Conservation (phyloP, 2,329 filamentous ascomycete genomes). For the Dactylellina cionopaga region DNA sequence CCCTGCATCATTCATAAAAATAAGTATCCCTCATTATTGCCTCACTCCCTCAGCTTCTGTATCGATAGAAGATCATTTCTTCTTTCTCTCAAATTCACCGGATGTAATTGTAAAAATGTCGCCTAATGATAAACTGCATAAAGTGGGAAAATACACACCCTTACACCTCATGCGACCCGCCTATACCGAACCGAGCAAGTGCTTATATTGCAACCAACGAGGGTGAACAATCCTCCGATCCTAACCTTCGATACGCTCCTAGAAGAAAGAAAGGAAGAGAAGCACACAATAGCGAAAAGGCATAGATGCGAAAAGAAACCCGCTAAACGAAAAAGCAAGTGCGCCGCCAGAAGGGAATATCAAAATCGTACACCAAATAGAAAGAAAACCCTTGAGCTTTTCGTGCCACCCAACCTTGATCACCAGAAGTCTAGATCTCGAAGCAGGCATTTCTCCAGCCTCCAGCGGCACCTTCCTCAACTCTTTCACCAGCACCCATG, state of each 20-base stretch:
- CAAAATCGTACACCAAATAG: not conserved
- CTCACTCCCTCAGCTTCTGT: slow-evolving; percentile 29
- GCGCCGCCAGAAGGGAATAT: not conserved
- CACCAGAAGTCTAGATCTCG: slow-evolving; percentile 23
- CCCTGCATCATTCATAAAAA: slow-evolving; percentile 20
- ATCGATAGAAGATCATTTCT: slow-evolving; percentile 42
- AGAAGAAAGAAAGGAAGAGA: not conserved
- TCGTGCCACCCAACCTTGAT: not conserved
- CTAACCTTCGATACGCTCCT: slow-evolving; percentile 33
- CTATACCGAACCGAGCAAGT: slow-evolving; percentile 46
- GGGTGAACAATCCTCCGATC: slow-evolving; percentile 24
- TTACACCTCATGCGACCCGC: slow-evolving; percentile 14
- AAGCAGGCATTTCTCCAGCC: slow-evolving; percentile 77
- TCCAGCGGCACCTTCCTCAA: slow-evolving; percentile 76
- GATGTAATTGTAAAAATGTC: slow-evolving; percentile 28
- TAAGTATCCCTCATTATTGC: slow-evolving; percentile 29
- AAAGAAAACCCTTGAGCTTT: slow-evolving; percentile 3
- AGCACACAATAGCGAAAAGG: too few species aligned
- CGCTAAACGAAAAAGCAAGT: slow-evolving; percentile 14
- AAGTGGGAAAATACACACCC: slow-evolving; percentile 22
- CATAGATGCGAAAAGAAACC: slow-evolving; percentile 2
- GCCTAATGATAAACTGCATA: slow-evolving; percentile 37
- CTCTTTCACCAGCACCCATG: slow-evolving; percentile 73
- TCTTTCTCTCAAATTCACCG: slow-evolving; percentile 19
- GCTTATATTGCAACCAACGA: slow-evolving; percentile 11